These are phyloP conservation scores for Chrysoporthe austroafricana DNA, from an alignment of 2,329 filamentous ascomycete species.

Conservation along the genomic window DNA sequence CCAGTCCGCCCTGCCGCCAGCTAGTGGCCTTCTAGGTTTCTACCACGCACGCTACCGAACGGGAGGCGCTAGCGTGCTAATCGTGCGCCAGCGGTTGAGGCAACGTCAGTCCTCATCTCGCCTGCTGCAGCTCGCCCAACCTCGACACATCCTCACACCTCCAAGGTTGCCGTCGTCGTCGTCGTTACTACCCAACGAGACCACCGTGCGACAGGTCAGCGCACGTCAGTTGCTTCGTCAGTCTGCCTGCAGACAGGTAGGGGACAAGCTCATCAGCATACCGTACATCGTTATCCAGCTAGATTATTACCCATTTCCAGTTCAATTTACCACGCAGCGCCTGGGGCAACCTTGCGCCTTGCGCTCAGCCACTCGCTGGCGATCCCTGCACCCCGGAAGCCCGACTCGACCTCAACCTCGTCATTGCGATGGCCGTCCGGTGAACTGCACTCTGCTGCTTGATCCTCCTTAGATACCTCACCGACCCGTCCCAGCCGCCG, in stretches of 20 bases:
- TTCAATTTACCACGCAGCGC: constrained; percentile 14
- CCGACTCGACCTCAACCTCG: constrained; percentile 1
- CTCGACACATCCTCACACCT: neutral
- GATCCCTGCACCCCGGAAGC: neutral
- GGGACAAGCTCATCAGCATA: neutral
- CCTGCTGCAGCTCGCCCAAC: neutral
- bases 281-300: constrained; percentile 18
- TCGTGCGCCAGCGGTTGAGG: neutral
- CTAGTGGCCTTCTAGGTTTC: neutral
- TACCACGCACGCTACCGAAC: neutral
- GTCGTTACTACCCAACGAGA: neutral
- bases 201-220: constrained; percentile 2
- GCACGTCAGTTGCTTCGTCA: neutral
- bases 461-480: neutral
- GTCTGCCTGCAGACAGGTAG: neutral
- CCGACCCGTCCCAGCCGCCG: neutral
- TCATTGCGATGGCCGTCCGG: constrained; percentile 25
- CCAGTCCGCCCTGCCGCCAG: neutral
- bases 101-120: neutral
- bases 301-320: constrained; percentile 19
- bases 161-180: neutral
- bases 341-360: constrained; percentile 16
- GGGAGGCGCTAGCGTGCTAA: constrained; percentile 1
- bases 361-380: constrained; percentile 4
- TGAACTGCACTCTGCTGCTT: constrained; percentile 20